Conservation (phyloP, 805 yeast species). For the Wickerhamomyces chaumierensis region DNA sequence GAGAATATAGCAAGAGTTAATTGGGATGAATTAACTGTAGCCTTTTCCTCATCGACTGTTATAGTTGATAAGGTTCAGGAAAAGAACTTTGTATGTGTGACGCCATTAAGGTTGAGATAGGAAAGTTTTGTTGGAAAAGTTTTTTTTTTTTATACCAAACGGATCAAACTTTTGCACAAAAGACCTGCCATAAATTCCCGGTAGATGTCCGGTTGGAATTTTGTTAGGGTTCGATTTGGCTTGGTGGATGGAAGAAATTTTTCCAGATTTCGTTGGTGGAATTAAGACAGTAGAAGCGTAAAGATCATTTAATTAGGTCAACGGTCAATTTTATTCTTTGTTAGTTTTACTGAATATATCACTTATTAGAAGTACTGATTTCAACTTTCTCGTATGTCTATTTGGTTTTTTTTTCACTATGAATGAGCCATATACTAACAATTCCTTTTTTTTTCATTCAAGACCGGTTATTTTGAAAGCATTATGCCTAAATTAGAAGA, state of each 20-base stretch:
- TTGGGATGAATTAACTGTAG: constrained; percentile 24
- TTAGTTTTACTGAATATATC: not conserved
- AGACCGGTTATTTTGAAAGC: not conserved
- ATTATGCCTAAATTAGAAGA: constrained; percentile 10
- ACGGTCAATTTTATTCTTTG: not conserved
- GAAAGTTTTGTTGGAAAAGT: not conserved
- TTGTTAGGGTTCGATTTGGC: not conserved
- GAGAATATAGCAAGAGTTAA: constrained; percentile 14
- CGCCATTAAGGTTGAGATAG: no score
- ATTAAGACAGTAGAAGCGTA: no score
- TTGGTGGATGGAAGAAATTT: not conserved
- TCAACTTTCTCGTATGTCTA: not conserved
- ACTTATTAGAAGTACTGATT: not conserved
- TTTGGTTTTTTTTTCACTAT: no score
- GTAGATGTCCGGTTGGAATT: not conserved
- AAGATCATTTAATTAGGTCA: no score
- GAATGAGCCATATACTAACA: not conserved
- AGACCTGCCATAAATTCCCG: no score
- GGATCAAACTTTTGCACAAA: no score
- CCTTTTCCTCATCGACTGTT: constrained; percentile 46
- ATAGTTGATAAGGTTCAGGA: constrained; percentile 36
- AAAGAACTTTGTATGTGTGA: not conserved
- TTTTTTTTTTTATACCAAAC: no score
- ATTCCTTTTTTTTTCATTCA: no score
- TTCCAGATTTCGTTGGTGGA: not conserved